Evolutionary conservation across 306 rosid species (phyloP).

Genomic region (Prunus davidiana): DNA sequence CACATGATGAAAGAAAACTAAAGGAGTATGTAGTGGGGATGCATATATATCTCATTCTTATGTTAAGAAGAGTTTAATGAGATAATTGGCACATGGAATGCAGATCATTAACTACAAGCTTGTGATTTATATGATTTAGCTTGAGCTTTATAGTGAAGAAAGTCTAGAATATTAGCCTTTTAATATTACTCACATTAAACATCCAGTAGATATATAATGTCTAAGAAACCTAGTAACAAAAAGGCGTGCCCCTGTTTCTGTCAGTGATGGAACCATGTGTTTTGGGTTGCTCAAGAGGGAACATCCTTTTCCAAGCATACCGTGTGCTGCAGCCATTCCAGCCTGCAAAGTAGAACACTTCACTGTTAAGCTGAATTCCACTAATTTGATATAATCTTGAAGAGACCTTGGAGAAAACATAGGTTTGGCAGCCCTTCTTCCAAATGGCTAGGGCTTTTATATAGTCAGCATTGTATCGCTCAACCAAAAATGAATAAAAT

Average conservation of each 20-base stretch:
- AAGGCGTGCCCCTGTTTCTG: conserved; percentile 70
- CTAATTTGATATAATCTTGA: neutral
- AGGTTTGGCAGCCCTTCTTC: no score
- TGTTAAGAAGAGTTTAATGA: no score
- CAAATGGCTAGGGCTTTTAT: no score
- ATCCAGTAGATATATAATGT: conserved; percentile 55
- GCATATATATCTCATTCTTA: no score
- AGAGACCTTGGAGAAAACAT: neutral
- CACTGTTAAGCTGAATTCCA: neutral
- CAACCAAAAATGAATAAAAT: no score
- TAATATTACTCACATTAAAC: conserved; percentile 61
- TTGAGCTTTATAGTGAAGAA: no score
- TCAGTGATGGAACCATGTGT: conserved; percentile 82
- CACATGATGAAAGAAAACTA: neutral
- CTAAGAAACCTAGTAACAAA: conserved; percentile 66
- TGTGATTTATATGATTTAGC: no score
- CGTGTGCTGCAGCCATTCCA: conserved; percentile 75
- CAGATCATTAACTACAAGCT: no score
- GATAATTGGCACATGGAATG: no score
- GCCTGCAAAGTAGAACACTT: conserved; percentile 51
- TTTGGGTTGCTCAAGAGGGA: conserved; percentile 64
- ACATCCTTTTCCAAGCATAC: conserved; percentile 53
- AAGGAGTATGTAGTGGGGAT: no score
- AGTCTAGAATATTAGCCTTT: no score
- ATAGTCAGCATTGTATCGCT: no score